Base-by-base conservation (phyloP, 106 monocot genomes). In the Dactylorhiza incarnata region DNA sequence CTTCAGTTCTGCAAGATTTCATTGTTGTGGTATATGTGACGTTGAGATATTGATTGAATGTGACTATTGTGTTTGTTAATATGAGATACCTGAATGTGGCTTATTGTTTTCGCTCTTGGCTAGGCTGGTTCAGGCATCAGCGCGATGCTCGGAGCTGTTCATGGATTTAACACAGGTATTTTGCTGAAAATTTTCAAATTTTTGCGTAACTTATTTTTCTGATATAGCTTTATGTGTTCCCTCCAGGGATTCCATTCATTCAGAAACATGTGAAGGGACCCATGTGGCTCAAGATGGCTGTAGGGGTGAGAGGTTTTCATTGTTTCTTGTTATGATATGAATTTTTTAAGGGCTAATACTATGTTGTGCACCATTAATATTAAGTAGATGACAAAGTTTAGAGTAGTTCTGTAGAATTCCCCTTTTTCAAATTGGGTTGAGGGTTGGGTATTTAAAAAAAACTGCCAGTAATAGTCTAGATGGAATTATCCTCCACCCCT, bases 91-190 rank as follows among this genome's bases (percentile, higher is more conserved):
- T 72, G 72, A 69, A 72, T 49, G 44, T 22, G 22, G 47, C 2
- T 44, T 69, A 13, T 48, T 77, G 15, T n/a, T 74, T 73, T 73
- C 54, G 16, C 72, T 48, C 24, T 79, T 69, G 25, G 14, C n/a
- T 84, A 93, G 95, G 90, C 89, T 81, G 95, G 95, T 71, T 76
- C 87, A n/a, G 93, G 89, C 59, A 78, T 79, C 72, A 88, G 93
- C 20, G 96, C 75, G 14, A 80, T 91, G 93, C 87, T 96, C 26
- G 81, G 90, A 66, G 80, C 88, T 1, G 86, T 91, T 12, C 84
- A 93, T 78, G 93, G 87, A 7, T 87, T 96, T 52, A 96, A 96
- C 81, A 89, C 81, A 68, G 95, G 95, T 87, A 71, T 14, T 24
- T 17, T 74, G 15, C 5, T 62, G 48, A 0, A 49, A 15, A 9